These are phyloP conservation scores for Microcyclospora tardicrescens DNA, from an alignment of 2,329 filamentous ascomycete genomes.

Conservation along the genomic window DNA sequence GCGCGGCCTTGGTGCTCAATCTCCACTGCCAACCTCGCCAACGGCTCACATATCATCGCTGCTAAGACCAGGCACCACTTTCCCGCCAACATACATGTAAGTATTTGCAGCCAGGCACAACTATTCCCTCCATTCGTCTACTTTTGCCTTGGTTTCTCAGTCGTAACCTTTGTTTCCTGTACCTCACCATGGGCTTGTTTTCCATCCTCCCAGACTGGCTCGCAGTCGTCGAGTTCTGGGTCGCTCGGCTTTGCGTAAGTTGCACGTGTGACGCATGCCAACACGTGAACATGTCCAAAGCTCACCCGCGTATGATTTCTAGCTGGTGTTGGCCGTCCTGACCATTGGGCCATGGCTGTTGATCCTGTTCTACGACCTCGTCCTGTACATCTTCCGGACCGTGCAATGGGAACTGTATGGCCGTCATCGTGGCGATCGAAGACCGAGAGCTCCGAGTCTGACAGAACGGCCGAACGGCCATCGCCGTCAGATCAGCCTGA, in stretches of 20 bases:
- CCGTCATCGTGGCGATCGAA: slow-evolving; percentile 44
- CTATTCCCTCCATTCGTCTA: no score
- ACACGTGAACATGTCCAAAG: not conserved
- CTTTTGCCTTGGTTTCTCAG: no score
- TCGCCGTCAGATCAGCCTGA: slow-evolving; percentile 31
- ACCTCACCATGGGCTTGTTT: slow-evolving; percentile 44
- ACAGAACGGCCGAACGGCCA: slow-evolving; percentile 43
- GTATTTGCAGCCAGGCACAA: no score
- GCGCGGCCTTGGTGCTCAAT: no score
- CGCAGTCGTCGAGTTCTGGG: slow-evolving; percentile 47
- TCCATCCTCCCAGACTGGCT: slow-evolving; percentile 50
- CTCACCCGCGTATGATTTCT: slow-evolving; percentile 2
- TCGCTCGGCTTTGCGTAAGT: slow-evolving; percentile 49
- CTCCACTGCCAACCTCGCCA: no score
- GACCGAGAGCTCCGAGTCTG: slow-evolving; percentile 50
- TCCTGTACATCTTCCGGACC: slow-evolving; percentile 48
- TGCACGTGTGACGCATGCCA: not conserved
- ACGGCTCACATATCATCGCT: no score
- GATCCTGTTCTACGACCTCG: slow-evolving; percentile 50
- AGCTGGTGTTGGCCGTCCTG: slow-evolving; percentile 49
- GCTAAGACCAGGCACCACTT: no score
- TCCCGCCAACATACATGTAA: no score
- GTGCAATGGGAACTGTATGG: slow-evolving; percentile 48
- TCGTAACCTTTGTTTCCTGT: no score
- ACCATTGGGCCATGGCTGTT: slow-evolving; percentile 51